phyloP scores from a whole-genome alignment of 1,139 yeast species.

The Nakaseomyces bracarensis region DNA sequence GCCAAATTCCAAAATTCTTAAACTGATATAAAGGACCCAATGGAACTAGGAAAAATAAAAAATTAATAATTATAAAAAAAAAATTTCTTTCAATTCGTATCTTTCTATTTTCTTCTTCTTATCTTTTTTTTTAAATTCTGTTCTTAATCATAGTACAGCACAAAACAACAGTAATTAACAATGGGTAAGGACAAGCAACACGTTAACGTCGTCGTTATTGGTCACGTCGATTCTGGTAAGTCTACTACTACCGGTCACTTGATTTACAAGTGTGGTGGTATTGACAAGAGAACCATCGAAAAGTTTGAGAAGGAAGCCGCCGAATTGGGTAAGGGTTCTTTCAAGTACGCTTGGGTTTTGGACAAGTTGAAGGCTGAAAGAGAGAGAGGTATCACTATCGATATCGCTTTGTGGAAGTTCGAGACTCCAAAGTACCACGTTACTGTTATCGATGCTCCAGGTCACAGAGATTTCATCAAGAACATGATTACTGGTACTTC shows the following conservation, averaged over 20 bases:
- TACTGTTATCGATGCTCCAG: slow-evolving; percentile 91
- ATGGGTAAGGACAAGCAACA: slow-evolving; percentile 92
- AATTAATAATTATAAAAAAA: too few species aligned
- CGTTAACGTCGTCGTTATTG: slow-evolving; percentile 99
- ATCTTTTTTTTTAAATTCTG: background rate
- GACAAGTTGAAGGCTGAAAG: slow-evolving; percentile 95
- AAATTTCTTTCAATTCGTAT: too few species aligned
- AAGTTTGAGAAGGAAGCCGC: slow-evolving; percentile 99
- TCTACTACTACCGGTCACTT: slow-evolving; percentile 98
- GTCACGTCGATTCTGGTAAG: slow-evolving; percentile 99
- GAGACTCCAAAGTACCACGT: slow-evolving; percentile 92
- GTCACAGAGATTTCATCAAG: slow-evolving; percentile 97
- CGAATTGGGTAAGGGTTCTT: slow-evolving; percentile 96
- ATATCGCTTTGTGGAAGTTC: slow-evolving; percentile 92
- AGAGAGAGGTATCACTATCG: slow-evolving; percentile 96
- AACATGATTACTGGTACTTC: slow-evolving; percentile 90
- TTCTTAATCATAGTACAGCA: slow-evolving; percentile 5
- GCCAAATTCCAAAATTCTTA: too few species aligned
- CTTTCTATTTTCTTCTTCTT: background rate
- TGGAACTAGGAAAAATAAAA: too few species aligned
- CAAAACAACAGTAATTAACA: slow-evolving; percentile 15
- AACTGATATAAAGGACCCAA: too few species aligned
- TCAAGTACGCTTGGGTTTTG: slow-evolving; percentile 97
- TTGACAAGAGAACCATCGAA: slow-evolving; percentile 96
- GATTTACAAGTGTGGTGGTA: slow-evolving; percentile 91